These are phyloP conservation scores for Cymbopogon flexuosus DNA, from an alignment of 202 grass and related monocot genomes.

Conservation along the genomic window DNA sequence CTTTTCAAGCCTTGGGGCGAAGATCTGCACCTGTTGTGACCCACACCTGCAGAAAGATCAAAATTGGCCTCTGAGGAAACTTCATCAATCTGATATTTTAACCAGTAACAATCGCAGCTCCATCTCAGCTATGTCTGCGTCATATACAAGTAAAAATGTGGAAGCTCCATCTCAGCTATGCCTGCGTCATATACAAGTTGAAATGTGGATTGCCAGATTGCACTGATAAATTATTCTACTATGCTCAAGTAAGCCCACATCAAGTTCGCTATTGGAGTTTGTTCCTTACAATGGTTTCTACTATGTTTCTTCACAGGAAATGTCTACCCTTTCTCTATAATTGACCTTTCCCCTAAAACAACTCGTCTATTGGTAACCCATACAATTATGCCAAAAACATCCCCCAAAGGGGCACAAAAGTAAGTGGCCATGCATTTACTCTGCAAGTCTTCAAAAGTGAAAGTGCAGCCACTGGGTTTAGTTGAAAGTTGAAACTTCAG, in stretches of 20 bases:
- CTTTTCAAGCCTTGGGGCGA: not conserved
- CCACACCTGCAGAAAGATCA: not conserved
- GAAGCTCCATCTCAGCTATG: not conserved
- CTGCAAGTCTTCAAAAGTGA: not conserved
- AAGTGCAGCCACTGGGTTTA: not conserved
- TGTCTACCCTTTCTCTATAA: not conserved
- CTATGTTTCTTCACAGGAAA: not conserved
- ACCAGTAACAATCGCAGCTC: not conserved
- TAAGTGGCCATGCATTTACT: not conserved
- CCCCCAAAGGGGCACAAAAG: not conserved
- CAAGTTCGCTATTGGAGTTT: not conserved
- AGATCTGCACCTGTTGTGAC: not conserved
- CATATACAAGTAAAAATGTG: not conserved
- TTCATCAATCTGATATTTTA: not conserved
- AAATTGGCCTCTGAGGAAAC: not conserved
- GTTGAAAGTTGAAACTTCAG: not conserved
- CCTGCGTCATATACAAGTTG: not conserved
- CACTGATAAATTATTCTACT: not conserved
- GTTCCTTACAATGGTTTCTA: not conserved
- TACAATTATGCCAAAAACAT: conserved; percentile 22
- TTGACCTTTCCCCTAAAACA: not conserved
- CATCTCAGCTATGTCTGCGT: not conserved
- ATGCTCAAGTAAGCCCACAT: not conserved
- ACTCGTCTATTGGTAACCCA: not conserved
- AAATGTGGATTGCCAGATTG: not conserved